Evolutionary conservation across 257 asterid genomes (phyloP).

Genomic region (Solanum tarijense): DNA sequence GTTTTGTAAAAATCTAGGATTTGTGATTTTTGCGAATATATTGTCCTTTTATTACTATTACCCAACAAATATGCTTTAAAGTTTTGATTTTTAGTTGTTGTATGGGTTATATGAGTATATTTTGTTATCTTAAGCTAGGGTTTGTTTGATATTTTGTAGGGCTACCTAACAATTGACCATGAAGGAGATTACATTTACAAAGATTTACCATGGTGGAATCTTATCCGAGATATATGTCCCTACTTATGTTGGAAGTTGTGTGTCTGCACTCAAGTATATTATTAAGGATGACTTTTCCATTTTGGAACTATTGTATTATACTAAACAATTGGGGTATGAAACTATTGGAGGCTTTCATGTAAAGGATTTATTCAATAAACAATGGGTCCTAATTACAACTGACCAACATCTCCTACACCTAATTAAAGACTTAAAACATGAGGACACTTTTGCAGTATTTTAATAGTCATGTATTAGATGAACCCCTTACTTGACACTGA

Average conservation of each 20-base stretch:
- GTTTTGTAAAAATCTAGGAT: no score
- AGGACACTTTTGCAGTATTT: background rate
- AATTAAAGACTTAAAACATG: no score
- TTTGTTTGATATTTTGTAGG: background rate
- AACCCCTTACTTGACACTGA: background rate
- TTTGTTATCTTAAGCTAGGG: background rate
- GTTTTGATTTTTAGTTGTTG: background rate
- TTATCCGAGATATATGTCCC: background rate
- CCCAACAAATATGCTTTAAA: background rate
- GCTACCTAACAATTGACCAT: background rate
- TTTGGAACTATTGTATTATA: background rate
- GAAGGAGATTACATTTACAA: background rate
- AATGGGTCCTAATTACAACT: no score
- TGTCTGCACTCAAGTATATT: background rate
- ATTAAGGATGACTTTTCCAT: background rate
- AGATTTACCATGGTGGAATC: background rate
- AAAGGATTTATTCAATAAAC: no score
- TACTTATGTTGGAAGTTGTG: background rate
- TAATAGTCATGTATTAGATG: background rate
- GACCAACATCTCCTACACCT: background rate
- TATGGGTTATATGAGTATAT: background rate
- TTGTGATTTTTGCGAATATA: background rate
- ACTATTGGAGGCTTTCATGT: no score
- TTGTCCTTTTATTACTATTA: background rate
- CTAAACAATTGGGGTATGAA: no score